Conservation (phyloP, 805 yeast species). For the Tetrapisispora phaffii region DNA sequence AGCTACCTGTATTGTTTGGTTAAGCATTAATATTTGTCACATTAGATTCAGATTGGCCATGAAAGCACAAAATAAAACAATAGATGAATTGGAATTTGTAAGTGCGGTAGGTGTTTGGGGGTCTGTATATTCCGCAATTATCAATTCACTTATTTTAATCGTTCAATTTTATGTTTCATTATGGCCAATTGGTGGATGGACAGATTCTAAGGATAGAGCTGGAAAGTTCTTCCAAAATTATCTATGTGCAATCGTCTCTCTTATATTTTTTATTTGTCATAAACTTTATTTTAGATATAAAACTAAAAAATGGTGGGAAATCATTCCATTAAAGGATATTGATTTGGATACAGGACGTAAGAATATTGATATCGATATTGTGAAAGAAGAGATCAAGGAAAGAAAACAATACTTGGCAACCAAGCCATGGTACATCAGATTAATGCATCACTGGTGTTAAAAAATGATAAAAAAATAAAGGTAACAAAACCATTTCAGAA, state of each 20-base stretch:
- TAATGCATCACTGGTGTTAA: conserved; percentile 34
- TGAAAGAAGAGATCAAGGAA: conserved; percentile 37
- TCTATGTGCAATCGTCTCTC: conserved; percentile 45
- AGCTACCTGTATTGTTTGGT: conserved; percentile 51
- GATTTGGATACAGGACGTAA: conserved; percentile 48
- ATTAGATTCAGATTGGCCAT: conserved; percentile 51
- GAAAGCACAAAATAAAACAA: conserved; percentile 31
- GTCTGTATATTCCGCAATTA: conserved; percentile 41
- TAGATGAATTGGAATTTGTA: conserved; percentile 12
- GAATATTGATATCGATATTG: conserved; percentile 37
- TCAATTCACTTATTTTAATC: conserved; percentile 44
- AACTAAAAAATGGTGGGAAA: conserved; percentile 17
- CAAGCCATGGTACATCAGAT: conserved; percentile 35
- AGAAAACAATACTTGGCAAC: conserved; percentile 28
- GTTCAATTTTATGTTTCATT: conserved; percentile 67
- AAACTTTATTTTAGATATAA: conserved; percentile 33
- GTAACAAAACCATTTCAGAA: background rate
- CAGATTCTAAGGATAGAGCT: conserved; percentile 32
- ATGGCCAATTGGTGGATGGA: conserved; percentile 42
- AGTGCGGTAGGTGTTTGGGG: conserved; percentile 44
- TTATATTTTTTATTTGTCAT: conserved; percentile 41
- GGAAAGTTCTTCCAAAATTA: conserved; percentile 45
- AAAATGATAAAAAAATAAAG: too few species aligned
- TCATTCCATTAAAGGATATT: conserved; percentile 34
- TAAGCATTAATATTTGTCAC: conserved; percentile 44